A percentile compares a stretch with the other conserved stretches of the same genome.
phyloP scores from a whole-genome alignment of 441 rosid genomes.

The Croton laevigatus region DNA sequence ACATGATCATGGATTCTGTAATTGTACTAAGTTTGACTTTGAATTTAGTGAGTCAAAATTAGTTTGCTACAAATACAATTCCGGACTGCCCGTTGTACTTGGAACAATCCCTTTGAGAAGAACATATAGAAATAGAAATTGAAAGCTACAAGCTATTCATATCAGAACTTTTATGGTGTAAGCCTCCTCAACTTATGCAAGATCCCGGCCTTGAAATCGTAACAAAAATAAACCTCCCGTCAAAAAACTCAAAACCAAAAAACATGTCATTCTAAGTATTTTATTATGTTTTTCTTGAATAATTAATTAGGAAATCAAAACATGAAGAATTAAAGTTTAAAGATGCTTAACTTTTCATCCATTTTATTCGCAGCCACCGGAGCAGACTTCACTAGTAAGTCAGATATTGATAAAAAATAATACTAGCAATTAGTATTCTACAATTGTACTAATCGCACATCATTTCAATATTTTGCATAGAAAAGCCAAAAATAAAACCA shows the following conservation, averaged over 20 bases:
- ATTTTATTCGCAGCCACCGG: conserved; percentile 43
- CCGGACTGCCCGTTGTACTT: too few relatives aligned
- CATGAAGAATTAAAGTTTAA: neutral
- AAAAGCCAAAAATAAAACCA: too few relatives aligned
- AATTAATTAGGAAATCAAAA: neutral
- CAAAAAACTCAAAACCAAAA: conserved; percentile 39
- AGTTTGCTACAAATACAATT: neutral
- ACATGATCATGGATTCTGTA: too few relatives aligned
- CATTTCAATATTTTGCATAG: too few relatives aligned
- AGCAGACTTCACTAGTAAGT: conserved; percentile 34
- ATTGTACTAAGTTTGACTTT: too few relatives aligned
- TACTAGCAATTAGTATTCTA: too few relatives aligned
- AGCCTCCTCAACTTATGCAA: conserved; percentile 26
- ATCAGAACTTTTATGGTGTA: conserved; percentile 32
- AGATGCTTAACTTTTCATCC: conserved; percentile 48
- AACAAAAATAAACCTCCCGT: conserved; percentile 59
- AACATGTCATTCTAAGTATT: conserved; percentile 4
- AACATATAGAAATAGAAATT: too few relatives aligned
- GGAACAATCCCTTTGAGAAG: neutral
- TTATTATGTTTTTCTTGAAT: neutral
- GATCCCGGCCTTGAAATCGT: conserved; percentile 43
- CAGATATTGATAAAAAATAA: too few relatives aligned
- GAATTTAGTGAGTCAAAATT: too few relatives aligned
- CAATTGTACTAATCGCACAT: too few relatives aligned
- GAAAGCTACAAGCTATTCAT: neutral